A percentile compares a stretch with the other conserved stretches of the same genome.
Conservation (phyloP, 805 yeast genomes). For the Metschnikowia similis region DNA sequence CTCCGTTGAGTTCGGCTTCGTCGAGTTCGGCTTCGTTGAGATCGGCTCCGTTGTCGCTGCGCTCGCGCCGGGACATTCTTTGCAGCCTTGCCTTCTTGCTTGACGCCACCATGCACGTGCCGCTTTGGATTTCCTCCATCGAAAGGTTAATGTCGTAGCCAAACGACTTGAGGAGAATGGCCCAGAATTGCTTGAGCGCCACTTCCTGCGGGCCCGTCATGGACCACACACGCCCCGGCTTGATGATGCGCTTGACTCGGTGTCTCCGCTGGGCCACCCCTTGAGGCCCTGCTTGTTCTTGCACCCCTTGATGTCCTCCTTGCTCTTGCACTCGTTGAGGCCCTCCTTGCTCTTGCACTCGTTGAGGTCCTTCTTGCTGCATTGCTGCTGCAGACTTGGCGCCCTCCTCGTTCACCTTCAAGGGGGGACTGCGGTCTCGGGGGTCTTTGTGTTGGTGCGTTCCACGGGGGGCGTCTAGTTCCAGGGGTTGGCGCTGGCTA, state of each 20-base stretch:
- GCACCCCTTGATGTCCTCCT: too few relatives aligned
- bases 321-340: not conserved
- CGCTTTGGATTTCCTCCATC: not conserved
- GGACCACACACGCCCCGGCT: conserved; percentile 10
- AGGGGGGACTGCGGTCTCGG: too few relatives aligned
- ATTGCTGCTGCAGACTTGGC: too few relatives aligned
- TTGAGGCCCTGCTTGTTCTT: too few relatives aligned
- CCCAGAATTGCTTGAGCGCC: conserved; percentile 15
- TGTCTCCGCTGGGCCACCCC: not conserved
- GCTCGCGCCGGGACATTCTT: not conserved
- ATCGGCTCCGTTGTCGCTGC: too few relatives aligned
- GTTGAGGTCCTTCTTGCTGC: not conserved
- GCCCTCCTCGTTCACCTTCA: not conserved
- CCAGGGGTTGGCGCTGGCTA: too few relatives aligned
- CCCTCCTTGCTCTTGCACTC: not conserved
- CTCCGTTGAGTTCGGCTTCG: too few relatives aligned
- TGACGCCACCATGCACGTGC: conserved; percentile 1
- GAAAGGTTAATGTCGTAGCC: conserved; percentile 11
- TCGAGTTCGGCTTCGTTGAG: too few relatives aligned
- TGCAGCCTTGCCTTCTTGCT: not conserved
- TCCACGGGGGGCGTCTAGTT: too few relatives aligned
- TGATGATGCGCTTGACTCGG: not conserved
- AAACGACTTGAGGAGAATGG: conserved; percentile 10
- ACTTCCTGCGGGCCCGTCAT: conserved; percentile 9
- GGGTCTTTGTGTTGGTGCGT: too few relatives aligned